These are phyloP conservation scores for Cardamine resedifolia DNA, from an alignment of 345 rosid genomes.

Conservation along the genomic window DNA sequence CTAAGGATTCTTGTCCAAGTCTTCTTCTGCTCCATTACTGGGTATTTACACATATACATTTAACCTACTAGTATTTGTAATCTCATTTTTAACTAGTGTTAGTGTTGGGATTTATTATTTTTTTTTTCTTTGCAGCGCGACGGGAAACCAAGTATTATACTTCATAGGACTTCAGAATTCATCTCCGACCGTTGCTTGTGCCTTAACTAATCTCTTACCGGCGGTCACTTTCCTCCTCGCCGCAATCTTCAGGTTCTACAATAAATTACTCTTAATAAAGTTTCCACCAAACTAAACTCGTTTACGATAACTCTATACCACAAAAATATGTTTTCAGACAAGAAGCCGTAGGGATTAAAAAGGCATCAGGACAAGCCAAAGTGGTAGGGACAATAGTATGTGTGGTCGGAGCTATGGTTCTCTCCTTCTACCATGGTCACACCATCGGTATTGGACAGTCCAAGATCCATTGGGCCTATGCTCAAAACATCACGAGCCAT, in stretches of 20 bases:
- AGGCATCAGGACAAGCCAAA: conserved; percentile 71
- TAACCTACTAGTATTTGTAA: not conserved
- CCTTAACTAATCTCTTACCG: conserved; percentile 72
- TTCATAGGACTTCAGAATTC: conserved; percentile 75
- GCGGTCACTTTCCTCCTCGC: conserved; percentile 80
- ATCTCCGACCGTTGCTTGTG: conserved; percentile 82
- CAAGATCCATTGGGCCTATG: conserved; percentile 74
- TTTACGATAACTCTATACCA: not conserved
- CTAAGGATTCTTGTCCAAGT: conserved; percentile 49
- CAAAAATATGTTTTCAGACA: conserved; percentile 47
- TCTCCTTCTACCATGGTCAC: conserved; percentile 84
- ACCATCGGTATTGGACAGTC: conserved; percentile 56
- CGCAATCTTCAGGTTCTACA: conserved; percentile 57
- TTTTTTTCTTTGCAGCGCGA: conserved; percentile 46
- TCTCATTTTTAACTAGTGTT: not conserved
- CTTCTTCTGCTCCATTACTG: conserved; percentile 83
- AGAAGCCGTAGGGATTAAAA: conserved; percentile 65
- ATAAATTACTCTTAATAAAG: not conserved
- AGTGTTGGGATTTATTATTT: not conserved
- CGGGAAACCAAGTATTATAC: conserved; percentile 75
- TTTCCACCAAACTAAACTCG: not conserved
- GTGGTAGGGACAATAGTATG: conserved; percentile 70
- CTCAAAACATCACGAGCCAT: conserved; percentile 37
- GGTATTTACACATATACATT: conserved; percentile 45
- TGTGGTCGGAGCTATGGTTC: conserved; percentile 90